phyloP scores from a whole-genome alignment of 495 filamentous ascomycete genomes.

The Talaromyces trachyspermus region DNA sequence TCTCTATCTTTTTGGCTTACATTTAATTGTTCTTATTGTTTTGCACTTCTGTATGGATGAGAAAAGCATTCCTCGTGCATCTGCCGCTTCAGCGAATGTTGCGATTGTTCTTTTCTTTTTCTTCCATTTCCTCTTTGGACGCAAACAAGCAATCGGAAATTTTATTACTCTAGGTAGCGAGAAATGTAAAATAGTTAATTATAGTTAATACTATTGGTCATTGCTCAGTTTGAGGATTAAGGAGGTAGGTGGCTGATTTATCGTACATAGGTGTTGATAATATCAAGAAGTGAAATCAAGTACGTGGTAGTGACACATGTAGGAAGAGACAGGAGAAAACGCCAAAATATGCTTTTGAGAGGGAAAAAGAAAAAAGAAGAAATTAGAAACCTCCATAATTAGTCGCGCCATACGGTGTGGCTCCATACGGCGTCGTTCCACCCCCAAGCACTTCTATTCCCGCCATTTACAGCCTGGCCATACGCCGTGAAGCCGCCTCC shows the following conservation, averaged over 20 bases:
- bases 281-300: no score
- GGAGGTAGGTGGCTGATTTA: no score
- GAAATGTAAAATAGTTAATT: no score
- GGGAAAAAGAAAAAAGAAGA: slow-evolving; percentile 14
- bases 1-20: not conserved
- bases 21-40: not conserved
- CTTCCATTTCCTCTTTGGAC: not conserved
- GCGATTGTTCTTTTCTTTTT: not conserved
- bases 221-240: no score
- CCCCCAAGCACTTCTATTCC: slow-evolving; percentile 59
- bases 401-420: slow-evolving; percentile 63
- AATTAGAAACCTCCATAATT: slow-evolving; percentile 34
- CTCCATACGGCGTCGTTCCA: slow-evolving; percentile 54
- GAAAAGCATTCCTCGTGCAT: no score
- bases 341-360: slow-evolving; percentile 2
- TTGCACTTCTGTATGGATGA: not conserved
- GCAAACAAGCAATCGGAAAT: no score
- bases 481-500: slow-evolving; percentile 73
- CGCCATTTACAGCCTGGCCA: slow-evolving; percentile 43
- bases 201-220: no score
- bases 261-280: no score
- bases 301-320: not conserved
- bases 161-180: no score
- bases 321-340: slow-evolving; percentile 13
- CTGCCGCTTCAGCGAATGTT: no score